These are phyloP conservation scores for Agastache rugosa DNA, from an alignment of 257 asterid genomes.

Conservation along the genomic window DNA sequence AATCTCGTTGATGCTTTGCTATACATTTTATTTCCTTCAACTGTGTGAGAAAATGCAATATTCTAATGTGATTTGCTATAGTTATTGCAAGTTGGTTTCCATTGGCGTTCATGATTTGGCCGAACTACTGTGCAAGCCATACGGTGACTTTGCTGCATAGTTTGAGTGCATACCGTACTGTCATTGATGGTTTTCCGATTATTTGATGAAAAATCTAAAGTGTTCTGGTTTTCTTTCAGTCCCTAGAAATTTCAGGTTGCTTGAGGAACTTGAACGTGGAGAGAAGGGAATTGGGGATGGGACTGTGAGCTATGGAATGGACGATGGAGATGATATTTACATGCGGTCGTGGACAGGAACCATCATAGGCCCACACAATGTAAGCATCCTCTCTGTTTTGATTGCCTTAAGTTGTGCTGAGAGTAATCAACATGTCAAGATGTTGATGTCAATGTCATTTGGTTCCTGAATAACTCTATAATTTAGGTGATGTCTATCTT, in stretches of 20 bases:
- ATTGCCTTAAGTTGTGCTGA: background rate
- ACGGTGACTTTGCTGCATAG: background rate
- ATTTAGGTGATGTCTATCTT: background rate
- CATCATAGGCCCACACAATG: conserved; percentile 82
- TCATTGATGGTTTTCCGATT: background rate
- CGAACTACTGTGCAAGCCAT: too few species aligned
- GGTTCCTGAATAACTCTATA: background rate
- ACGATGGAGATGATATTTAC: conserved; percentile 85
- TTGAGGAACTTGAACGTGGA: conserved; percentile 95
- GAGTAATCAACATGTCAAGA: background rate
- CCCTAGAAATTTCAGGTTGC: conserved; percentile 84
- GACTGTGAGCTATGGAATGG: conserved; percentile 93
- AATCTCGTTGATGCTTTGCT: background rate
- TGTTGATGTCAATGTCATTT: background rate
- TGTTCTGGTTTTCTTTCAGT: conserved; percentile 49
- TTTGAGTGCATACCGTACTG: background rate
- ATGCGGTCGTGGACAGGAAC: conserved; percentile 93
- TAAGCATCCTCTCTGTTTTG: conserved; percentile 35
- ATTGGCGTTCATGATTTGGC: background rate
- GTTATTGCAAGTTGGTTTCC: too few species aligned
- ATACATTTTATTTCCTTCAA: background rate
- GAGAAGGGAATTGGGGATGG: conserved; percentile 95
- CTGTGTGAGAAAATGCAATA: background rate
- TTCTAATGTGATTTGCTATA: too few species aligned
- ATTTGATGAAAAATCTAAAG: conserved; percentile 33